Conservation (phyloP, 495 filamentous ascomycete genomes). For the Penicillium angulare region DNA sequence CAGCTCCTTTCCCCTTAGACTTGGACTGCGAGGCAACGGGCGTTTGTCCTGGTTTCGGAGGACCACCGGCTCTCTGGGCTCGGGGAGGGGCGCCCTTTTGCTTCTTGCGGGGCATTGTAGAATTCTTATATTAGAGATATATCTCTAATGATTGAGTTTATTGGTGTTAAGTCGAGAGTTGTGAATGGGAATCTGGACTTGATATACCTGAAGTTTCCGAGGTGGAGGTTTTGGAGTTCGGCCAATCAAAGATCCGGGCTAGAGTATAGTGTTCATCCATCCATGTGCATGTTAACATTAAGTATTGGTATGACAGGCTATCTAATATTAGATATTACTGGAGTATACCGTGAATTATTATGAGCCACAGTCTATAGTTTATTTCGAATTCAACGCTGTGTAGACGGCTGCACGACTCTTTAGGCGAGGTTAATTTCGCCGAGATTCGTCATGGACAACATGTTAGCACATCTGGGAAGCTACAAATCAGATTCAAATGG, state of each 20-base stretch:
- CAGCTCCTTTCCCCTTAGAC: conserved; percentile 3
- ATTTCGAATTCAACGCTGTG: too few relatives aligned
- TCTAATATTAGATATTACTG: too few relatives aligned
- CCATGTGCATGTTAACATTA: not conserved
- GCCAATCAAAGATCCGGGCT: conserved; percentile 25
- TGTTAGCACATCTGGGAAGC: too few relatives aligned
- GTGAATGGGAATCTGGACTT: not conserved
- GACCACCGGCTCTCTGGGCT: conserved; percentile 4
- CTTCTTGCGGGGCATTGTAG: conserved; percentile 22
- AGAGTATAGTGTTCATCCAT: not conserved
- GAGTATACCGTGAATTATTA: too few relatives aligned
- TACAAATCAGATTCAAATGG: too few relatives aligned
- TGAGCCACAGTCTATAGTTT: too few relatives aligned
- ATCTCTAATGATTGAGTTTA: not conserved
- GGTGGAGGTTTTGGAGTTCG: conserved; percentile 6
- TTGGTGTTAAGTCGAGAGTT: not conserved
- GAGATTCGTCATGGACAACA: too few relatives aligned
- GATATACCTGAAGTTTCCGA: not conserved
- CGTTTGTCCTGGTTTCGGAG: conserved; percentile 2
- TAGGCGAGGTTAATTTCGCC: too few relatives aligned
- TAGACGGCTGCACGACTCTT: too few relatives aligned
- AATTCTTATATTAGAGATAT: not conserved
- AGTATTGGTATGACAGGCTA: too few relatives aligned
- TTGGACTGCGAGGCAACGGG: conserved; percentile 1
- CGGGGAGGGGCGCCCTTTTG: conserved; percentile 16